A percentile compares a stretch with the other conserved stretches of the same genome.
Evolutionary conservation across 2,329 filamentous ascomycete species (phyloP).

Genomic region (Penicillium sclerotigenum): DNA sequence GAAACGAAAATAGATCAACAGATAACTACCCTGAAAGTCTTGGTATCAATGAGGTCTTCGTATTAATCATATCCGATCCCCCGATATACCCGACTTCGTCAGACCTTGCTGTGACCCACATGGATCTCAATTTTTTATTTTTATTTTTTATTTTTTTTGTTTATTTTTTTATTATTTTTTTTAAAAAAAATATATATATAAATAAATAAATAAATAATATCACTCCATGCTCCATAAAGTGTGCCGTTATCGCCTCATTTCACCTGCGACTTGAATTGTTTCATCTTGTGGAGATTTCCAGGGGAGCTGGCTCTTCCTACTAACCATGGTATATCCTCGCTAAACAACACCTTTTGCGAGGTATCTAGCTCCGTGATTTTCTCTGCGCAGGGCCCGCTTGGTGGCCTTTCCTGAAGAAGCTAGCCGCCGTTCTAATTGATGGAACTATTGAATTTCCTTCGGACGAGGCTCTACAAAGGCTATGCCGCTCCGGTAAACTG

Average conservation of each 20-base stretch:
- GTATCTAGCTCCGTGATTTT: not conserved
- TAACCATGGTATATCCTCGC: constrained; percentile 11
- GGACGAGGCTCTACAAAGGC: constrained; percentile 13
- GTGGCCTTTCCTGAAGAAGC: constrained; percentile 16
- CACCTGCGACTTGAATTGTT: constrained; percentile 23
- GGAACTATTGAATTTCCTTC: constrained; percentile 11
- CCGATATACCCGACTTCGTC: not conserved
- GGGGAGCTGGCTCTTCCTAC: constrained; percentile 9
- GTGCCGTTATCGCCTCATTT: constrained; percentile 10
- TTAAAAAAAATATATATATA: too few relatives aligned
- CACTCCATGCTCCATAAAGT: too few relatives aligned
- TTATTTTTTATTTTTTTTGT: too few relatives aligned
- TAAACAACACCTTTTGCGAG: not conserved
- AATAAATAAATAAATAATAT: too few relatives aligned
- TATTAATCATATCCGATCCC: not conserved
- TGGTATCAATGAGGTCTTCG: too few relatives aligned
- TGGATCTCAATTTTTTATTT: too few relatives aligned
- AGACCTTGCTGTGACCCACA: not conserved
- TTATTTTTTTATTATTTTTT: too few relatives aligned
- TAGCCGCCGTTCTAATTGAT: constrained; percentile 5
- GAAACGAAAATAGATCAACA: not conserved
- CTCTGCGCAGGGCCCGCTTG: constrained; percentile 19
- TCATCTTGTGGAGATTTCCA: constrained; percentile 28
- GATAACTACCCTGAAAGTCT: not conserved
- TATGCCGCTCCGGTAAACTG: not conserved